Conservation (phyloP, 176 grass and related monocot species). For the Cenchrus americanus region DNA sequence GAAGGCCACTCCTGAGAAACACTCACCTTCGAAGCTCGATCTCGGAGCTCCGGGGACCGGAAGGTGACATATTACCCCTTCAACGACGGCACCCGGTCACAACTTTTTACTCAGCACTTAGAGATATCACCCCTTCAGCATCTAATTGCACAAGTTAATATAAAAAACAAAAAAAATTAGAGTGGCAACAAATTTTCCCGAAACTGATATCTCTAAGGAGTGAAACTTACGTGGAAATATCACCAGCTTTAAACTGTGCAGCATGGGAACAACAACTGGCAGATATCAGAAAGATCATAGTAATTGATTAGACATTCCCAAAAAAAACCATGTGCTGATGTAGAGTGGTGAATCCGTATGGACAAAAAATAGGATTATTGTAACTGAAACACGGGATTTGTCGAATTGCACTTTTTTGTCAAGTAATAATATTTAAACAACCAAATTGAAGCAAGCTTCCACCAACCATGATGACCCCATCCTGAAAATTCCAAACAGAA, state of each 20-base stretch:
- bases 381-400: conserved; percentile 30
- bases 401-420: not conserved
- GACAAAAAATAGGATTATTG: not conserved
- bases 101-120: too few species aligned
- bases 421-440: not conserved
- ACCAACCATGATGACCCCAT: conserved; percentile 15
- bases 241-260: not conserved
- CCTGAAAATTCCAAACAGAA: conserved; percentile 48
- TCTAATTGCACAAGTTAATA: not conserved
- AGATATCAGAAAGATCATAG: not conserved
- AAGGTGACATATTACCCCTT: too few species aligned
- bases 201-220: conserved; percentile 12
- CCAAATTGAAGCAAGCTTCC: conserved; percentile 18
- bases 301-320: not conserved
- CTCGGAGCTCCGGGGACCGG: too few species aligned
- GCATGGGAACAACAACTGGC: conserved; percentile 14
- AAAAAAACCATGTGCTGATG: conserved; percentile 6
- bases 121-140: not conserved
- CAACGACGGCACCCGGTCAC: too few species aligned
- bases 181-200: not conserved
- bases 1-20: too few species aligned
- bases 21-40: too few species aligned
- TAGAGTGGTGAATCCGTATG: not conserved
- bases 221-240: not conserved
- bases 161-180: not conserved